Evolutionary conservation across 352 stramenopile genomes (phyloP).

Genomic region (Pythium pectinolyticum): DNA sequence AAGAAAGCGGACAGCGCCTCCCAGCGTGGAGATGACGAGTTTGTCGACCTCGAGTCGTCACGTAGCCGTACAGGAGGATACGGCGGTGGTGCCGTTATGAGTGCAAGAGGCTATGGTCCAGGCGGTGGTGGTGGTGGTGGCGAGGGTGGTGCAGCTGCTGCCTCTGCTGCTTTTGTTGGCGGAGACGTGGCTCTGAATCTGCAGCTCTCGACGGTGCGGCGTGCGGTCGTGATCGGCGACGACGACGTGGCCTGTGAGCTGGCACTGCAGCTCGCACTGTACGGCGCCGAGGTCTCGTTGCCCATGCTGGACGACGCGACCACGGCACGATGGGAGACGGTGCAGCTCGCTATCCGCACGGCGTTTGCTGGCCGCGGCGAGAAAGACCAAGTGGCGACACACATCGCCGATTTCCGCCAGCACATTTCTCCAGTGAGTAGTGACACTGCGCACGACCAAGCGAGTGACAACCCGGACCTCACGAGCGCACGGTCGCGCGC

Average conservation of each 20-base stretch:
- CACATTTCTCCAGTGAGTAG: too few relatives aligned
- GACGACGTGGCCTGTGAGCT: slow-evolving; percentile 62
- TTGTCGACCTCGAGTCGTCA: slow-evolving; percentile 4
- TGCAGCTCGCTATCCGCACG: slow-evolving; percentile 42
- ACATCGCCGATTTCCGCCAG: slow-evolving; percentile 6
- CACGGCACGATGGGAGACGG: slow-evolving; percentile 41
- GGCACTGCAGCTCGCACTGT: slow-evolving; percentile 53
- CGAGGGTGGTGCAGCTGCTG: too few relatives aligned
- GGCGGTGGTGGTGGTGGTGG: not conserved
- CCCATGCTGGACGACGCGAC: slow-evolving; percentile 51
- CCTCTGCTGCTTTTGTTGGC: too few relatives aligned
- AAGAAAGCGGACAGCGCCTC: slow-evolving; percentile 5
- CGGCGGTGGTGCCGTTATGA: too few relatives aligned
- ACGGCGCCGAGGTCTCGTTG: slow-evolving; percentile 52
- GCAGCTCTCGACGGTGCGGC: slow-evolving; percentile 14
- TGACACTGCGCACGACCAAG: not conserved
- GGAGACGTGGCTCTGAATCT: too few relatives aligned
- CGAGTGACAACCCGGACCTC: slow-evolving; percentile 22
- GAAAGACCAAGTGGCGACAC: slow-evolving; percentile 54
- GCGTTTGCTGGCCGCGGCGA: slow-evolving; percentile 35
- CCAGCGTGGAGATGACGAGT: not conserved
- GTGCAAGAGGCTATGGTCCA: too few relatives aligned
- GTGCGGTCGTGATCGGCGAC: slow-evolving; percentile 59
- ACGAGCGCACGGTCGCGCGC: slow-evolving; percentile 1
- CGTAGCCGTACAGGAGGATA: not conserved